Base-by-base conservation (phyloP, 768 basidiomycete species). In the Cystofilobasidium bisporidii region DNA sequence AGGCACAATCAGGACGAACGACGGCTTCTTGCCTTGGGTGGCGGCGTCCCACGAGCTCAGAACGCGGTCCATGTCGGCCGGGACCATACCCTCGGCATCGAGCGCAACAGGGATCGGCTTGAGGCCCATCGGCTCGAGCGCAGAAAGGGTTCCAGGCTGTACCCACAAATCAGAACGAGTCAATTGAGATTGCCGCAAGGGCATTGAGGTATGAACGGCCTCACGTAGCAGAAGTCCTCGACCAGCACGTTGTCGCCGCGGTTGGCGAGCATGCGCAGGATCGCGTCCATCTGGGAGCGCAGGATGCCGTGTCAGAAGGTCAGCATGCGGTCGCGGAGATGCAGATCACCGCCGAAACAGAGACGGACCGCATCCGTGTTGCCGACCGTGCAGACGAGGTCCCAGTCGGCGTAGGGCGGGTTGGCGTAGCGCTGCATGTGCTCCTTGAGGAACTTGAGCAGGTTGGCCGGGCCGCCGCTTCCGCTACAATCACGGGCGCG, bases 401-500 rank as follows among this genome's bases (percentile, higher is more conserved):
- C 66, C 66, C 66, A 67, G 30, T 56, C 66, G n/a, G 40, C 64
- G 64, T 65, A 67, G 1, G 66, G 66, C 4, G 53, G 53, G 30
- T 43, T 55, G 24, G 22, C 36, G 36, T 14, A 33, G 26, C 48
- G 45, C 22, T 40, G 33, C 32, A 58, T 45, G 43, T 63, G 57
- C 53, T 63, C 61, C 36, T 64, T 63, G n/a, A 69, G 32, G 43
- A 69, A 69, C 11, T 12, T 30, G 15, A 56, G 30, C 18, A 56
- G 53, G 30, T 32, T 30, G 53, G 53, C 53, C 2, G 53, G 53
- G 3, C 53, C 53, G 28, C 8, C 53, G 53, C 53, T 56, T 2
- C 53, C 53, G 2, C 47, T 48, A 24, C n/a, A 17, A 43, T 4
- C 3, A 4, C 41, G 41, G 15, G 15, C 41, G 14, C 6, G 36